These are phyloP conservation scores for Corymbia citriodora DNA, from an alignment of 441 rosid species.

Conservation along the genomic window DNA sequence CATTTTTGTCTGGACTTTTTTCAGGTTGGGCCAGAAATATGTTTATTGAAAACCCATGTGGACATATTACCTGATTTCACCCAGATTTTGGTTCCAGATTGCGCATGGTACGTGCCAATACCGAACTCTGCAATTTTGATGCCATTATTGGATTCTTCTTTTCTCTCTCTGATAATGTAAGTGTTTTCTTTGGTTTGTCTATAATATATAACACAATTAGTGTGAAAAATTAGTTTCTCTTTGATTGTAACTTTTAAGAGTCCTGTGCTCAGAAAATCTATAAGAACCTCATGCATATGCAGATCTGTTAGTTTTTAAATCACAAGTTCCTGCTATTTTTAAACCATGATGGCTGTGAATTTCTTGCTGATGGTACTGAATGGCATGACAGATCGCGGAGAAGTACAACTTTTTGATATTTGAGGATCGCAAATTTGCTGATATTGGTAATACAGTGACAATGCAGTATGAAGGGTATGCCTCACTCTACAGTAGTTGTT, in stretches of 20 bases:
- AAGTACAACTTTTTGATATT: constrained; percentile 78
- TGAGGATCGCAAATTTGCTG: constrained; percentile 97
- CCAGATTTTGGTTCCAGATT: constrained; percentile 84
- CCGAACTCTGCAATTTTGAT: not conserved
- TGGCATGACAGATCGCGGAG: constrained; percentile 64
- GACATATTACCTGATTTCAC: constrained; percentile 94
- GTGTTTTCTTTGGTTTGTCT: not conserved
- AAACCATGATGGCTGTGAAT: not conserved
- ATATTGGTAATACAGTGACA: constrained; percentile 94
- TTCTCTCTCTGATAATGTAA: not conserved
- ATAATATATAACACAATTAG: not conserved
- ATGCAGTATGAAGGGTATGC: constrained; percentile 96
- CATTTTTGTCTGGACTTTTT: constrained; percentile 9
- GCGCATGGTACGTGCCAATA: constrained; percentile 44
- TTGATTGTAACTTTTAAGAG: not conserved
- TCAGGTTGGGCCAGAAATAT: constrained; percentile 95
- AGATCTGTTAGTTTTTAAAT: not conserved
- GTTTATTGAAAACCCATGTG: constrained; percentile 88
- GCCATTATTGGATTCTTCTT: not conserved
- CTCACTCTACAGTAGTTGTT: not conserved
- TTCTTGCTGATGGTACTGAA: not conserved
- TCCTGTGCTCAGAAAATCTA: not conserved
- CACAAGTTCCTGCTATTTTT: not conserved
- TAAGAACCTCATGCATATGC: not conserved
- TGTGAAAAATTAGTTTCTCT: not conserved